A percentile compares a stretch with the other conserved stretches of the same genome.
These are phyloP conservation scores for Cocos nucifera DNA, from an alignment of 176 grass and related monocot species.

Conservation along the genomic window DNA sequence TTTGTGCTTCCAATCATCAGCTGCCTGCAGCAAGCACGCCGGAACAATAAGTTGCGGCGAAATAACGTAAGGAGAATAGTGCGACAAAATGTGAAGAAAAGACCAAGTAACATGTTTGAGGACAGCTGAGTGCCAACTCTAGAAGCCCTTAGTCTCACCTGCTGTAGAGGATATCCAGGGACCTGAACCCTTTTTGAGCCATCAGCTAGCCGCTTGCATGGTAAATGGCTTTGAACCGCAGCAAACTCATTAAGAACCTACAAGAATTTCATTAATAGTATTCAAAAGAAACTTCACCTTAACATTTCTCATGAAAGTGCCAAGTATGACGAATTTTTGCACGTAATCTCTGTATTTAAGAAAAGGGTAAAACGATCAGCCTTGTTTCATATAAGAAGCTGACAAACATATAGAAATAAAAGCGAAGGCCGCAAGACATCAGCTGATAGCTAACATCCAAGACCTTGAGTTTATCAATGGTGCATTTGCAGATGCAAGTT, in stretches of 20 bases:
- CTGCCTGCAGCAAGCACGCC: constrained; percentile 4
- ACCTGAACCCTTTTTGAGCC: constrained; percentile 83
- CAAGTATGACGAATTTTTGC: no score
- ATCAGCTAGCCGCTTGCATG: constrained; percentile 68
- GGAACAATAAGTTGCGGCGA: not conserved
- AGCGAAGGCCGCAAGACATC: no score
- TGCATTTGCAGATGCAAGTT: no score
- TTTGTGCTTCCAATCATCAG: constrained; percentile 34
- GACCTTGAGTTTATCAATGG: no score
- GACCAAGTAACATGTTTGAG: not conserved
- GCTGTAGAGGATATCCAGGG: constrained; percentile 46
- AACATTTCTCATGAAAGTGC: no score
- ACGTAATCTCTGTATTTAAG: no score
- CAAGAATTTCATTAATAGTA: not conserved
- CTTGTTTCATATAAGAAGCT: no score
- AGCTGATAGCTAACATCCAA: no score
- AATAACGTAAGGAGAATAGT: not conserved
- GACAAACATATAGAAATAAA: no score
- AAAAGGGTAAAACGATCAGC: no score
- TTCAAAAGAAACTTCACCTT: no score
- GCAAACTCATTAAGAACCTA: constrained; percentile 80
- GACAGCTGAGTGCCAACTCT: no score
- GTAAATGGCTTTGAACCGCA: constrained; percentile 17
- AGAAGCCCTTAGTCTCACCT: constrained; percentile 2
- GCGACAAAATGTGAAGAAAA: not conserved